Base-by-base conservation (phyloP, 768 basidiomycete genomes). In the Rhodotorula paludigena region DNA sequence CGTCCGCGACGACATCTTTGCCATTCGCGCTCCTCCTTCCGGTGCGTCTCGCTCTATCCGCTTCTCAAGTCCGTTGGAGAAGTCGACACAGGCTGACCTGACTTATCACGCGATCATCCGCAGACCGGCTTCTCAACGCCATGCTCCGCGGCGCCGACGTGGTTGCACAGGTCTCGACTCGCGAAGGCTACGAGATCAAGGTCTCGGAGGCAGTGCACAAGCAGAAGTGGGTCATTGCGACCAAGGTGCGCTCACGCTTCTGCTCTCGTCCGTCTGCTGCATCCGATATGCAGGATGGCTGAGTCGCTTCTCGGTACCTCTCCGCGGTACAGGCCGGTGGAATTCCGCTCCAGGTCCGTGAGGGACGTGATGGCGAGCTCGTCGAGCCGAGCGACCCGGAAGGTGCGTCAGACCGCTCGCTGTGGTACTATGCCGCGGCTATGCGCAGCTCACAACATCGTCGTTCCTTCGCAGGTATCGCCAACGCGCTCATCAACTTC, bases 101-200 rank as follows among this genome's bases (percentile, higher is more conserved):
- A 20, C n/a, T 10, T 23, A 16, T 5, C 8, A n/a, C n/a, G n/a
- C 25, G 8, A 14, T n/a, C 25, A 23, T 3, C 2, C 18, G 11
- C 45, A 66, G 61, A 68, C 47, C 71, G 58, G 52, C 64, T 65
- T 8, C 41, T 97, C 66, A 92, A 94, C 72, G 87, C 88, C 15
- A 83, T 96, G 73, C 84, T 96, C 84, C 86, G 88, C 59, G 93
- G 92, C 73, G 84, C 89, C 52, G 87, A 89, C 81, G 87, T 93
- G 64, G 92, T 89, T 8, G 84, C 91, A 56, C 93, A 97, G 78
- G 85, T 97, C 52, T 92, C 90, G 58, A 87, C 89, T 52, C 87
- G 92, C 64, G 93, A 97, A 80, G 93, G 93, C 36, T 97, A 96
- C 80, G 93, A 97, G 77, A 90, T 97, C 80, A 97, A 57, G 14